Percentiles rank a stretch among this genome's conserved stretches.
Evolutionary conservation across 2,329 filamentous ascomycete species (phyloP).

Genomic region (Colletotrichum nymphaeae): DNA sequence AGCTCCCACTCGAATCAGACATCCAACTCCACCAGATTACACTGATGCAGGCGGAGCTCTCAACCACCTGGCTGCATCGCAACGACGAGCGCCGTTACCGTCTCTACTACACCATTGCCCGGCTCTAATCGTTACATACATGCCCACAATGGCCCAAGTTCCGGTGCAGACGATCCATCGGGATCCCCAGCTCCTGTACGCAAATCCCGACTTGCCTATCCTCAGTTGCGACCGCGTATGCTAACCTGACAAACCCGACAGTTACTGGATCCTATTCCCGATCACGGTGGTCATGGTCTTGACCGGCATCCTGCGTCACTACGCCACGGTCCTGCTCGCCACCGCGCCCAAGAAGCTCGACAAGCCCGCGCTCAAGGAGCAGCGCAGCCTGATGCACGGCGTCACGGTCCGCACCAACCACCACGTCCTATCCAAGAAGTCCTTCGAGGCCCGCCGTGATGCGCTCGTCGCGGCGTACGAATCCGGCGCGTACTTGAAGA

Average conservation of each 20-base stretch:
- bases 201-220: constrained; percentile 38
- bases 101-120: not conserved
- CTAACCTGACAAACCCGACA: constrained; percentile 52
- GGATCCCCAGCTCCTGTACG: constrained; percentile 98
- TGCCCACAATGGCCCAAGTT: constrained; percentile 79
- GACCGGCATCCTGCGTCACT: constrained; percentile 95
- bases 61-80: constrained; percentile 8
- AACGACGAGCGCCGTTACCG: constrained; percentile 10
- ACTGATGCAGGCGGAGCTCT: constrained; percentile 8
- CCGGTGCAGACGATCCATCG: constrained; percentile 95
- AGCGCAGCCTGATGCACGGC: constrained; percentile 85
- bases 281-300: constrained; percentile 99
- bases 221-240: constrained; percentile 25
- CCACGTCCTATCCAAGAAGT: constrained; percentile 79
- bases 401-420: constrained; percentile 87
- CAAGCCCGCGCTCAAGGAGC: constrained; percentile 82
- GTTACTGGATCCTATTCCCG: constrained; percentile 98
- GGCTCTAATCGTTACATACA: not conserved
- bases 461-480: constrained; percentile 85
- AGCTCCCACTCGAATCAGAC: not conserved
- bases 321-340: constrained; percentile 91
- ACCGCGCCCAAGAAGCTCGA: constrained; percentile 85
- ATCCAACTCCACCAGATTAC: not conserved
- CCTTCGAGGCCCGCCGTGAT: constrained; percentile 85
- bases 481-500: constrained; percentile 88